Percentiles rank a stretch among this genome's conserved stretches.
These are phyloP conservation scores for Fusarium tupiense DNA, from an alignment of 2,329 filamentous ascomycete genomes.

Conservation along the genomic window DNA sequence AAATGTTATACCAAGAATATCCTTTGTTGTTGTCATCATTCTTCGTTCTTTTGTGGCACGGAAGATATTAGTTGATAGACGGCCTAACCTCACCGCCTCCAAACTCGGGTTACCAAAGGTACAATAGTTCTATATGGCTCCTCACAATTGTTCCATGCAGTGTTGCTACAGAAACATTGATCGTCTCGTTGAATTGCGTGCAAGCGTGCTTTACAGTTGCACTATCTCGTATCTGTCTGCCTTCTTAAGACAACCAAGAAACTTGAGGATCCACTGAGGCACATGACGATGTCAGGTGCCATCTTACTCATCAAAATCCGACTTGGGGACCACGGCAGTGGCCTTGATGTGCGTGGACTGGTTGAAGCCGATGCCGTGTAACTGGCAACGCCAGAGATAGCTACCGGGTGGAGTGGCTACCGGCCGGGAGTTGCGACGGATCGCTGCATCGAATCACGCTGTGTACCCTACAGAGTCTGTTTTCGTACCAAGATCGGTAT, in stretches of 20 bases:
- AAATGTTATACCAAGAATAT: not conserved
- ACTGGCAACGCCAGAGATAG: conserved; percentile 12
- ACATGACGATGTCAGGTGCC: conserved; percentile 32
- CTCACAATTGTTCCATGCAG: not conserved
- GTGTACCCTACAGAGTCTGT: not conserved
- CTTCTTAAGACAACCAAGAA: conserved; percentile 18
- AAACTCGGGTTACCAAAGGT: not conserved
- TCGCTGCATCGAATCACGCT: conserved; percentile 4
- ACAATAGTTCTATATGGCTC: not conserved
- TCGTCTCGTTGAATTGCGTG: conserved; percentile 6
- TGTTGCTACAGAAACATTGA: not conserved
- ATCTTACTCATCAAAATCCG: not conserved
- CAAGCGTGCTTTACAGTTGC: conserved; percentile 13
- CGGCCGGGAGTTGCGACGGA: not conserved
- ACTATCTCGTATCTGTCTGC: conserved; percentile 22
- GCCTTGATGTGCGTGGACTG: conserved; percentile 12
- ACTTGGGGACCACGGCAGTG: not conserved
- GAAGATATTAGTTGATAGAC: not conserved
- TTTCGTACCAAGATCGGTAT: conserved; percentile 2
- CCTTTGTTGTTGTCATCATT: not conserved
- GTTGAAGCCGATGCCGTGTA: conserved; percentile 31
- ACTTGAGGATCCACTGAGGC: conserved; percentile 19
- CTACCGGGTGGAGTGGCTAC: conserved; percentile 3
- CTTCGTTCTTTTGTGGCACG: not conserved
- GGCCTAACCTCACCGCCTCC: conserved; percentile 18